Evolutionary conservation across 176 grass and related monocot species (phyloP), one percentile per base, ranked within the genome.

Genomic region (Aegilops longissima): DNA sequence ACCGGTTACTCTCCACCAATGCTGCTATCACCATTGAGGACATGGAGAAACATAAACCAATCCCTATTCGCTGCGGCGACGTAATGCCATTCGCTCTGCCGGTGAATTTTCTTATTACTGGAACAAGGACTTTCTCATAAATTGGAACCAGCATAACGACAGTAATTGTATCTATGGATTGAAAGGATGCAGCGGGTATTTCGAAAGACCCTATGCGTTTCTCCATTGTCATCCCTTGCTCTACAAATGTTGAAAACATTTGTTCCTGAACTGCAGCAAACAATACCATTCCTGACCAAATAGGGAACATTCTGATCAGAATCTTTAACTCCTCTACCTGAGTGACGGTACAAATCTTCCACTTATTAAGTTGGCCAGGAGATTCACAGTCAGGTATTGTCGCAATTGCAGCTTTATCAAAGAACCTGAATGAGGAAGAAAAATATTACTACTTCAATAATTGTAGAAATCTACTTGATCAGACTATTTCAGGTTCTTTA

Each of bases 301-400:
- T 59, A 21, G 89, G 92, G 38, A 94, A 45, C 89, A 94, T 87
- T 25, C 89, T 84, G 11, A 94, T 76, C 8, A 94, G 51, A 74
- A 91, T 85, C 73, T 94, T 94, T 39, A 94, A 80, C 69, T 94
- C 89, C 85, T 94, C 92, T 12, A 89, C 92, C 67, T 94, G 87
- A 84, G 87, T 94, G 61, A 94, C 84, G 6, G 89, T 94, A 45
- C 92, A 94, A 12, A 89, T 87, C 63, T 47, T 77, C 84, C 79
- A 84, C 80, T 33, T 59, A 66, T 85, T 85, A 44, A 81, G 69
- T 54, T 70, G 34, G 65, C 70, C 88, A 85, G 65, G 64, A 54
- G 71, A 73, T 76, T 91, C 90, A 66, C 9, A 73, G 36, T 87
- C 87, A 36, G 62, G 0, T 42, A 65, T 44, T 35, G 78, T 68